phyloP scores from a whole-genome alignment of 768 basidiomycete genomes.

The Tylopilus subfusipes region DNA sequence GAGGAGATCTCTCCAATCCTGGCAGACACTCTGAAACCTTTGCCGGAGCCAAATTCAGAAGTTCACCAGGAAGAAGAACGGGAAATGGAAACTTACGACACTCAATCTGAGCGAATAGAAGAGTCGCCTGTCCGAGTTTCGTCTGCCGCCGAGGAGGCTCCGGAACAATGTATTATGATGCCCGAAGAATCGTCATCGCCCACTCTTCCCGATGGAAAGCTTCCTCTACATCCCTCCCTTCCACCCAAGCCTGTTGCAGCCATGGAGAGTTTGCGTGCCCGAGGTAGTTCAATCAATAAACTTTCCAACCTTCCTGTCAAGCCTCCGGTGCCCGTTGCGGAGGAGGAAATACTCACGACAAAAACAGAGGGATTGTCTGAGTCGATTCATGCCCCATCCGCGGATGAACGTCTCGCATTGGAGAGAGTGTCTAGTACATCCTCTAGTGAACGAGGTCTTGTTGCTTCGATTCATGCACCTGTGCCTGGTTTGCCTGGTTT shows the following conservation, averaged over 20 bases:
- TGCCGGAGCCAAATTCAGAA: constrained; percentile 47
- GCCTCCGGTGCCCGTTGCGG: not conserved
- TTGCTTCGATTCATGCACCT: constrained; percentile 59
- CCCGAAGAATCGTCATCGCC: constrained; percentile 7
- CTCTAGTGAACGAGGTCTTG: constrained; percentile 36
- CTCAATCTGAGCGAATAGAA: constrained; percentile 1
- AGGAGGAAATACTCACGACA: constrained; percentile 14
- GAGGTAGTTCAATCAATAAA: constrained; percentile 14
- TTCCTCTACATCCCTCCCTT: constrained; percentile 43
- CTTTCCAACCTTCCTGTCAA: constrained; percentile 14
- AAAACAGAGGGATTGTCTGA: constrained; percentile 22
- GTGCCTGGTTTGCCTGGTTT: constrained; percentile 31
- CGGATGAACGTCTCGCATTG: constrained; percentile 15
- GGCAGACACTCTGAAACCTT: constrained; percentile 56
- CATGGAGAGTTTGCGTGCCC: constrained; percentile 13
- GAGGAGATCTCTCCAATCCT: constrained; percentile 66
- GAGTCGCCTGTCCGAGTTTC: constrained; percentile 7
- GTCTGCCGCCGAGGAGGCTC: constrained; percentile 5
- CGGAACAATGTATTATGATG: constrained; percentile 21
- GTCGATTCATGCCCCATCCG: constrained; percentile 26
- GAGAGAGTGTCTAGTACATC: constrained; percentile 18
- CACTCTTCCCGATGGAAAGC: constrained; percentile 15
- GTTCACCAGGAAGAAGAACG: constrained; percentile 17
- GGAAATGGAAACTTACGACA: constrained; percentile 21
- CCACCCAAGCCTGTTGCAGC: constrained; percentile 43